A percentile compares a stretch with the other conserved stretches of the same genome.
Conservation (phyloP, 2,329 filamentous ascomycete species). For the Lachnellula cervina region DNA sequence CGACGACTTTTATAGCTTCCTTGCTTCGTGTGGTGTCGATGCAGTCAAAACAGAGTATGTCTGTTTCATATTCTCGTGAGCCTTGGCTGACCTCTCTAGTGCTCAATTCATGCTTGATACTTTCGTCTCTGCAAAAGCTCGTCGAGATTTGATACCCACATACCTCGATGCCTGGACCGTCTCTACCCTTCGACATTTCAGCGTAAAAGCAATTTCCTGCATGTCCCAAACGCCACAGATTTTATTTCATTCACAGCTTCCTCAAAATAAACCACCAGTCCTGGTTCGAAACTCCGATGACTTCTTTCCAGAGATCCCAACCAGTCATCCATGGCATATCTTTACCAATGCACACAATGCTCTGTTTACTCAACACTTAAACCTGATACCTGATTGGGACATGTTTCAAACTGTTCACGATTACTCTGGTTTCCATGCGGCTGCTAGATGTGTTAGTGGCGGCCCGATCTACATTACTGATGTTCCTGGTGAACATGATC, state of each 20-base stretch:
- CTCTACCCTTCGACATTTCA: conserved; percentile 72
- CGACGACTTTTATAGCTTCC: conserved; percentile 84
- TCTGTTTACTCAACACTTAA: conserved; percentile 77
- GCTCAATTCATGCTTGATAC: conserved; percentile 86
- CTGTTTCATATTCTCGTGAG: background rate
- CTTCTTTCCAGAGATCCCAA: conserved; percentile 79
- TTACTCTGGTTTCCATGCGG: conserved; percentile 81
- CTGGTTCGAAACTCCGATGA: conserved; percentile 83
- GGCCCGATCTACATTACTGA: conserved; percentile 96
- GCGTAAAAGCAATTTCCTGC: conserved; percentile 77
- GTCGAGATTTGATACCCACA: conserved; percentile 64
- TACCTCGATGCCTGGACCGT: conserved; percentile 88
- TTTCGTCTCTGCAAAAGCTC: conserved; percentile 60
- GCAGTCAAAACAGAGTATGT: conserved; percentile 77
- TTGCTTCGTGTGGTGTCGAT: conserved; percentile 69
- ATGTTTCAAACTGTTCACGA: conserved; percentile 63
- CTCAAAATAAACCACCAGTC: conserved; percentile 67
- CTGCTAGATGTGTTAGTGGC: conserved; percentile 82
- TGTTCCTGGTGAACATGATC: conserved; percentile 73
- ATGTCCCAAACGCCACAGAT: conserved; percentile 90
- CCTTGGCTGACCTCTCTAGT: conserved; percentile 12
- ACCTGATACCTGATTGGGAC: conserved; percentile 78
- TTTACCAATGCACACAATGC: conserved; percentile 91
- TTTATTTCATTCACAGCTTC: conserved; percentile 78
- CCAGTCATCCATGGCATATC: conserved; percentile 89